Evolutionary conservation across 257 asterid species (phyloP).

Genomic region (Parsonsia alboflavescens): DNA sequence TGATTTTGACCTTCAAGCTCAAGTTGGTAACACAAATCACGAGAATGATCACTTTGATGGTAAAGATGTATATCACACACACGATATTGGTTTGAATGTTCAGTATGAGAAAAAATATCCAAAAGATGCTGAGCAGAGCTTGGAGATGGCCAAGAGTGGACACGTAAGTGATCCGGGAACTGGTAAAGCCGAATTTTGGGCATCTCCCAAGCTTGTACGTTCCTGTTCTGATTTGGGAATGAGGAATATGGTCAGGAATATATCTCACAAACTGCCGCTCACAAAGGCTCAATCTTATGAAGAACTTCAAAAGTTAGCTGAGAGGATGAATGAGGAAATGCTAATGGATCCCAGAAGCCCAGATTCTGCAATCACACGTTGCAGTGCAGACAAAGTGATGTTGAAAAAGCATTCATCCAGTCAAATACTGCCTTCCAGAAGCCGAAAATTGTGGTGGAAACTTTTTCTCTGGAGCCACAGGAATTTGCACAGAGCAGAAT

Average conservation of each 20-base stretch:
- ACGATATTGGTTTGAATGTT: constrained; percentile 16
- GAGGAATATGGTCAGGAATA: constrained; percentile 29
- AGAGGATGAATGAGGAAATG: constrained; percentile 24
- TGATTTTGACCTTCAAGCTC: constrained; percentile 41
- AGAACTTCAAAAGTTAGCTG: constrained; percentile 44
- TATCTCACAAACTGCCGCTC: constrained; percentile 25
- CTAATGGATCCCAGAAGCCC: constrained; percentile 34
- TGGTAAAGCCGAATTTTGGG: constrained; percentile 36
- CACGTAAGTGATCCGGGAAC: constrained; percentile 65
- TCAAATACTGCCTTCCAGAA: constrained; percentile 70
- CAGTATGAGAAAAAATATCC: constrained; percentile 14
- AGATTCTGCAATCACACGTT: constrained; percentile 36
- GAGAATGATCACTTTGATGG: constrained; percentile 21
- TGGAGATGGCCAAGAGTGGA: constrained; percentile 38
- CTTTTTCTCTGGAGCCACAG: constrained; percentile 79
- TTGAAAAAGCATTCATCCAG: constrained; percentile 76
- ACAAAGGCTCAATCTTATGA: constrained; percentile 45
- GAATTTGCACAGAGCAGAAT: constrained; percentile 35
- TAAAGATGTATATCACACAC: constrained; percentile 17
- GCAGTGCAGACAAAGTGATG: constrained; percentile 68
- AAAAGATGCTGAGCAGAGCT: constrained; percentile 20
- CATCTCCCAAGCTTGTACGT: constrained; percentile 47
- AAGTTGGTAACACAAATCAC: constrained; percentile 18
- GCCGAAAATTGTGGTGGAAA: constrained; percentile 73
- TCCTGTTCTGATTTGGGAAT: constrained; percentile 57